Evolutionary conservation across 1,139 yeast species (phyloP).

Genomic region (Suhomyces bribrorum): DNA sequence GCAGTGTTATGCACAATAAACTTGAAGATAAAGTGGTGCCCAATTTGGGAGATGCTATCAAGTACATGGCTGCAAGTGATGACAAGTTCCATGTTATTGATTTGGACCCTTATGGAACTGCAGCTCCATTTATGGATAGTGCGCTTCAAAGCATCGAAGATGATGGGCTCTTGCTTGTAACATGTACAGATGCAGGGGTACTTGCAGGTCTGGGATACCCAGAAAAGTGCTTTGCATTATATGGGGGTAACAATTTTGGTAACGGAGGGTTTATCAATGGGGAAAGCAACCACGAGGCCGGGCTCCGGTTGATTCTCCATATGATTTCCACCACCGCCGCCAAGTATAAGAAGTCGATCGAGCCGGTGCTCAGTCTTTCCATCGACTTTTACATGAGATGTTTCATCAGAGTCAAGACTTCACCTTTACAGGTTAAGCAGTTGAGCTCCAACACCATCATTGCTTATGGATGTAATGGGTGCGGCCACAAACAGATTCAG

Average conservation of each 20-base stretch:
- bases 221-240: conserved; percentile 90
- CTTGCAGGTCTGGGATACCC: conserved; percentile 96
- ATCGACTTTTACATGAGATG: conserved; percentile 92
- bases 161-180: conserved; percentile 81
- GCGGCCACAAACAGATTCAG: conserved; percentile 73
- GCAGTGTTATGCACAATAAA: conserved; percentile 69
- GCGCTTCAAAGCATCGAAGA: conserved; percentile 81
- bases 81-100: conserved; percentile 79
- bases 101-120: conserved; percentile 96
- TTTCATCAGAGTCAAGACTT: conserved; percentile 70
- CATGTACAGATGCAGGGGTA: conserved; percentile 96
- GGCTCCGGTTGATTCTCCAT: conserved; percentile 77
- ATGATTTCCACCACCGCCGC: conserved; percentile 84
- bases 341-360: conserved; percentile 80
- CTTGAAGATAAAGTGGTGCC: conserved; percentile 56
- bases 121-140: conserved; percentile 89
- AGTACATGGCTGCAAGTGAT: conserved; percentile 58
- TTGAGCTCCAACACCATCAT: conserved; percentile 74
- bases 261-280: conserved; percentile 65
- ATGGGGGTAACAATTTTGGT: conserved; percentile 76
- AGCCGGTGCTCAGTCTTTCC: conserved; percentile 80
- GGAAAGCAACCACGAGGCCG: conserved; percentile 92
- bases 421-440: conserved; percentile 80
- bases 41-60: conserved; percentile 86
- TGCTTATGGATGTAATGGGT: conserved; percentile 84